Evolutionary conservation across 2,329 filamentous ascomycete genomes (phyloP).

Genomic region (Fusarium sp.): DNA sequence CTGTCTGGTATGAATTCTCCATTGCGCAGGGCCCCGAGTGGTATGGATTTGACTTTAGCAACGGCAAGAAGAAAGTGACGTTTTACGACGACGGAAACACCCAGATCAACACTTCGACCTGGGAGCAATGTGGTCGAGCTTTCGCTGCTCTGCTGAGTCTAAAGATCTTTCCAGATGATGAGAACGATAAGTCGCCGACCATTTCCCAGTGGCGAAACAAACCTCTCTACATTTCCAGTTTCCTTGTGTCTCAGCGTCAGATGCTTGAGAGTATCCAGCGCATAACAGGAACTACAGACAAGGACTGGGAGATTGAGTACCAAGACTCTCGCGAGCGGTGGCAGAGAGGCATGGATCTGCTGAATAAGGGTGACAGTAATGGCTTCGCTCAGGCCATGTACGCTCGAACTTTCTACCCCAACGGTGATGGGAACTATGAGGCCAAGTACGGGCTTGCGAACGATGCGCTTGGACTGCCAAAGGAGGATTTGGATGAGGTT

Average conservation of each 20-base stretch:
- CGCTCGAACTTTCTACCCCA: slow-evolving; percentile 62
- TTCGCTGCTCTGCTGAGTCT: slow-evolving; percentile 62
- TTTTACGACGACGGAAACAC: slow-evolving; percentile 68
- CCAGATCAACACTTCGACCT: slow-evolving; percentile 68
- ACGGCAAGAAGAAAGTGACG: slow-evolving; percentile 52
- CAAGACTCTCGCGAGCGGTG: slow-evolving; percentile 61
- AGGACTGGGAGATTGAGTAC: slow-evolving; percentile 61
- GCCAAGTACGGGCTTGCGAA: slow-evolving; percentile 57
- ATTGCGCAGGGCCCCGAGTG: slow-evolving; percentile 52
- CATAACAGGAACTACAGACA: slow-evolving; percentile 65
- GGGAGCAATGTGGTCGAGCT: slow-evolving; percentile 66
- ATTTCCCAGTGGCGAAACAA: slow-evolving; percentile 55
- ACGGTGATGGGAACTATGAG: slow-evolving; percentile 55
- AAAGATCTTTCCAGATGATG: slow-evolving; percentile 57
- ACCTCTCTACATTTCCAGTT: slow-evolving; percentile 63
- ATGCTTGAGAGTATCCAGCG: slow-evolving; percentile 71
- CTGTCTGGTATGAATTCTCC: slow-evolving; percentile 67
- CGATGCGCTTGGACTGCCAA: slow-evolving; percentile 64
- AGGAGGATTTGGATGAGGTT: slow-evolving; percentile 68
- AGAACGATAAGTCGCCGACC: slow-evolving; percentile 48
- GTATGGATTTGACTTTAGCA: slow-evolving; percentile 61
- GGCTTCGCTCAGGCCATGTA: slow-evolving; percentile 66
- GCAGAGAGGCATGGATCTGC: slow-evolving; percentile 56
- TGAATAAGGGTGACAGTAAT: slow-evolving; percentile 54
- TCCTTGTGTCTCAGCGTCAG: slow-evolving; percentile 69